Conservation (phyloP, 768 basidiomycete genomes). For the Kwoniella bestiolae region DNA sequence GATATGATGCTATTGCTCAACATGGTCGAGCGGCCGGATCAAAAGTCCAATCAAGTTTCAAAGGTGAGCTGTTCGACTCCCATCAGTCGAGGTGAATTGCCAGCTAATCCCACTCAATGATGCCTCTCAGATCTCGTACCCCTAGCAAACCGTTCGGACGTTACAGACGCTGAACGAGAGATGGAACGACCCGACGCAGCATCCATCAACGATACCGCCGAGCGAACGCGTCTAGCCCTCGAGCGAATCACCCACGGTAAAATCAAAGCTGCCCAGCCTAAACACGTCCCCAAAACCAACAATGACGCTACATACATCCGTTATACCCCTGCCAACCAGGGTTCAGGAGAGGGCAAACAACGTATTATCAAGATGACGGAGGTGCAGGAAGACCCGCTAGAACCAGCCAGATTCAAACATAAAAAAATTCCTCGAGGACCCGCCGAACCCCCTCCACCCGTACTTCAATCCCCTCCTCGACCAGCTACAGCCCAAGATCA, state of each 20-base stretch:
- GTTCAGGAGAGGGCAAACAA: constrained; percentile 74
- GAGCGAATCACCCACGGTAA: constrained; percentile 93
- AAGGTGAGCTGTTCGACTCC: constrained; percentile 57
- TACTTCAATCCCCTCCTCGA: constrained; percentile 90
- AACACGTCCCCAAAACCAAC: constrained; percentile 83
- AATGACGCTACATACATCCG: constrained; percentile 89
- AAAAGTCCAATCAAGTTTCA: constrained; percentile 91
- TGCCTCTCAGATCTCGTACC: constrained; percentile 78
- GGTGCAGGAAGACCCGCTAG: constrained; percentile 94
- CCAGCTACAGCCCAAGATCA: constrained; percentile 96
- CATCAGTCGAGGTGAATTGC: neutral
- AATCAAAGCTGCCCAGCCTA: constrained; percentile 98
- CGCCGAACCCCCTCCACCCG: constrained; percentile 93
- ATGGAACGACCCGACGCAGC: constrained; percentile 96
- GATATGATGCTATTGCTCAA: constrained; percentile 94
- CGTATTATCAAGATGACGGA: constrained; percentile 99
- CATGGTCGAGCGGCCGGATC: constrained; percentile 90
- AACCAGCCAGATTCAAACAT: constrained; percentile 96
- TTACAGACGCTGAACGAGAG: constrained; percentile 69
- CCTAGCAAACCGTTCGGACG: constrained; percentile 81
- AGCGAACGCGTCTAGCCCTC: constrained; percentile 84
- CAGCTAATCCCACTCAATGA: constrained; percentile 1
- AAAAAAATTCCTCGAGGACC: constrained; percentile 98
- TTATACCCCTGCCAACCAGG: constrained; percentile 93
- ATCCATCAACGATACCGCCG: constrained; percentile 85